Evolutionary conservation across 2,329 filamentous ascomycete genomes (phyloP), one percentile per base, ranked within the genome.

Genomic region (Penicillium sp.): DNA sequence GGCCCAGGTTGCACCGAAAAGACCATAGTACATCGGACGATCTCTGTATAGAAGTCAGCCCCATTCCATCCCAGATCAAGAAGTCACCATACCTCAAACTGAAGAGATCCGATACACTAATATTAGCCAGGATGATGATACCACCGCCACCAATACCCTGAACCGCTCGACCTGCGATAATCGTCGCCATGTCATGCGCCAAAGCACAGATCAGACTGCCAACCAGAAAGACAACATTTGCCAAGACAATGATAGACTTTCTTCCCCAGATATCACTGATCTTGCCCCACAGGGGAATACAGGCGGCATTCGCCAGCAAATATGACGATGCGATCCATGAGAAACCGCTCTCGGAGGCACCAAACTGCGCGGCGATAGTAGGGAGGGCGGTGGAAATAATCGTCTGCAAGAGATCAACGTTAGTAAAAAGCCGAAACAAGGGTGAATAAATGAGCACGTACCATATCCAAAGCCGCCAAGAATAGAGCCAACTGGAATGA

Each of bases 191-290:
- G 61, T 79, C 85, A 55, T 79, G 78, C 8, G 83, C 77, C 27
- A 86, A 66, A 1, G 80, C 86, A 39, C 83, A 83, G n/a, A 89
- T 76, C 53, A 88, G 71, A 35, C 83, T 86, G 25, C 84, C 85
- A 17, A 86, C 71, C 54, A 89, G 80, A 75, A 89, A 89, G 25
- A 86, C 74, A 19, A 80, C 73, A 58, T 87, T 86, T 19, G 85
- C 85, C 3, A 82, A 64, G 15, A 89, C 74, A 31, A 89, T 74
- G 49, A 87, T 80, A 13, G 81, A 82, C 65, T 89, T 89, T 41
- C 87, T 78, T 2, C 87, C 86, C 75, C 83, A 89, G 57, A 89
- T 88, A 62, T 89, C 87, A 44, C 83, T 85, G 23, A 87, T 73
- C 66, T 87, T 87, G 23, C 84, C 84, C 83, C 84, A 87, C 33